Percentiles rank a stretch among this genome's conserved stretches.
Conservation (phyloP, 2,329 filamentous ascomycete species). For the Aspergillus novofumigatus region DNA sequence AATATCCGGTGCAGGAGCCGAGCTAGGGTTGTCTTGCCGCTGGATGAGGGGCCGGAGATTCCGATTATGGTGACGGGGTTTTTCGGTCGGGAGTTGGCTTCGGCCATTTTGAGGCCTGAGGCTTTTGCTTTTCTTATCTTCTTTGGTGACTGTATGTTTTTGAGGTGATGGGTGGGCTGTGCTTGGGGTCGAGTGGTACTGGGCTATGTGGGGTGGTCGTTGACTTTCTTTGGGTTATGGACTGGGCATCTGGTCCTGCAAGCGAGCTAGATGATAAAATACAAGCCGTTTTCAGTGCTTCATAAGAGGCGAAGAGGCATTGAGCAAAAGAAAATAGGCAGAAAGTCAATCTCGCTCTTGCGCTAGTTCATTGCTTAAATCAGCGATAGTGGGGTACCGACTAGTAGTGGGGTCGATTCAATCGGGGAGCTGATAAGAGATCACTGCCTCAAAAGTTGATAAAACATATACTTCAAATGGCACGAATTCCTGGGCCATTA, state of each 20-base stretch:
- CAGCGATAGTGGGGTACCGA: background rate
- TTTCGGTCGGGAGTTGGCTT: background rate
- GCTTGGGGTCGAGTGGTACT: background rate
- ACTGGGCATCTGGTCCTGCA: background rate
- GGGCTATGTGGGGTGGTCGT: background rate
- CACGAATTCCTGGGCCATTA: background rate
- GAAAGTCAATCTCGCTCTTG: background rate
- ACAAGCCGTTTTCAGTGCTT: background rate
- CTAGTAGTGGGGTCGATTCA: background rate
- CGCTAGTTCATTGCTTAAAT: background rate
- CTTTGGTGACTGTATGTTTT: background rate
- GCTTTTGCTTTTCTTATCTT: background rate
- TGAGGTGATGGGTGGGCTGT: background rate
- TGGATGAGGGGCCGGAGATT: constrained; percentile 85
- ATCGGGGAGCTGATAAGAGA: background rate
- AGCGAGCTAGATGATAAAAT: background rate
- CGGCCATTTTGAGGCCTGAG: background rate
- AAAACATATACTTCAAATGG: background rate
- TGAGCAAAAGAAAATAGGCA: background rate
- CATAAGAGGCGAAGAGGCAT: background rate
- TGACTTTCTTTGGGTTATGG: background rate
- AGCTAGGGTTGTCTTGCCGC: constrained; percentile 91
- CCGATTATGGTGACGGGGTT: constrained; percentile 60
- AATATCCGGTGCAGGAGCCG: constrained; percentile 80
- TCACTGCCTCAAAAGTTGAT: background rate